Base-by-base conservation (phyloP, 176 grass and related monocot genomes). In the Poa annua region DNA sequence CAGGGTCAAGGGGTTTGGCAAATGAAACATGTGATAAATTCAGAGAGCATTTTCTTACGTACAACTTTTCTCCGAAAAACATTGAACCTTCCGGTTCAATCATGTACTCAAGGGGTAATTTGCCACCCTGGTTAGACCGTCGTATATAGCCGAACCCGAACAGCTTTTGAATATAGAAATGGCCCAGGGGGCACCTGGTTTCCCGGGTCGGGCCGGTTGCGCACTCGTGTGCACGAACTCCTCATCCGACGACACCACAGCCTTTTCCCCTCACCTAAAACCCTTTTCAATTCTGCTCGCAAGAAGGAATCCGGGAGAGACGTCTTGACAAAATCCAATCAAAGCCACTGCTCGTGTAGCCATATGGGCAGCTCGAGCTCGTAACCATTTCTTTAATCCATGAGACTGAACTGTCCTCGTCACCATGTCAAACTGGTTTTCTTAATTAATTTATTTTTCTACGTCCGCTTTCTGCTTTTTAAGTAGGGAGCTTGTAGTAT, bases 161-260 rank as follows among this genome's bases (percentile, higher is more conserved):
- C 62, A 53, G 48, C 74, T 83, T 74, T 77, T 2, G 4, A 69
- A 50, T 56, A 72, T 89, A 84, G 51, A 29, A 89, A 67, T 70
- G 26, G 11, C 0, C 12, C 78, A 66, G 66, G 81, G 81, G 59
- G 66, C 83, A 78, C 87, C 84, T 85, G 84, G 59, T 90, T 85
- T 87, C 85, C 67, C 25, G 91, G 91, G 85, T 85, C 68, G 19
- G 82, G 81, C 83, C 67, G 82, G 85, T 70, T 81, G 86, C 79
- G 82, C 66, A 97, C 83, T 92, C 91, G 85, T 92, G 94, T 77
- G 89, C 94, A 94, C 91, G 87, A 94, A 88, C 87, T 84, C 87
- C 80, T 84, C 84, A 42, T 41, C 62, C 85, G 73, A 74, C 84
- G 68, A 83, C 39, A 47, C 74, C 57, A 86, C 39, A 78, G 55